Percentiles rank a stretch among this genome's conserved stretches.
These are phyloP conservation scores for Isabelozyma gotoi DNA, from an alignment of 805 yeast genomes.

Conservation along the genomic window DNA sequence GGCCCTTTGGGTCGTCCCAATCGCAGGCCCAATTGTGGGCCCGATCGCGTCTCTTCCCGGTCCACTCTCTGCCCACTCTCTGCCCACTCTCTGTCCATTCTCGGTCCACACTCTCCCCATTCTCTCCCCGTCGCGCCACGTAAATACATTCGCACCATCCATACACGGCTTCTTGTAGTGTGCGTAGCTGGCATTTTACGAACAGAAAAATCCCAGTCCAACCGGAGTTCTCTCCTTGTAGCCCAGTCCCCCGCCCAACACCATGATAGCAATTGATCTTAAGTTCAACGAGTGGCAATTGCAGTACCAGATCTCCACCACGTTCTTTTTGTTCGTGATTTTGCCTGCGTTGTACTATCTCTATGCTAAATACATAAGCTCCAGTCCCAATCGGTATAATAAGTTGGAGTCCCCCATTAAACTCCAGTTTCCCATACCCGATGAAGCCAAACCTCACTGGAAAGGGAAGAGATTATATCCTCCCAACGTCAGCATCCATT, in stretches of 20 bases:
- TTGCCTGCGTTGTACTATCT: slow-evolving; percentile 34
- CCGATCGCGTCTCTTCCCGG: no score
- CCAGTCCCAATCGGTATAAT: slow-evolving; percentile 39
- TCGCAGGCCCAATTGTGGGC: no score
- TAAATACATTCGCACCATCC: background rate
- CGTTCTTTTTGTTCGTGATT: slow-evolving; percentile 40
- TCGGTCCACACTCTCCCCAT: background rate
- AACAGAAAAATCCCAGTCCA: background rate
- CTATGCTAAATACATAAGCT: slow-evolving; percentile 36
- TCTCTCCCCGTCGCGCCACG: background rate
- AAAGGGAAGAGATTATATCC: slow-evolving; percentile 79
- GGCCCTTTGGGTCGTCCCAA: no score
- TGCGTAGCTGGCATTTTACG: background rate
- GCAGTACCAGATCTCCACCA: slow-evolving; percentile 46
- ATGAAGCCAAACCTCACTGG: slow-evolving; percentile 86
- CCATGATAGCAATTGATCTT: slow-evolving; percentile 44
- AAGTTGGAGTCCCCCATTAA: slow-evolving; percentile 45
- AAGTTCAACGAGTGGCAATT: slow-evolving; percentile 39
- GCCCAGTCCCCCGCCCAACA: background rate
- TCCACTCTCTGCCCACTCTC: no score
- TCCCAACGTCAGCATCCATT: slow-evolving; percentile 50
- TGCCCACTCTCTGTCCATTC: no score
- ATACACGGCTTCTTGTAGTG: background rate
- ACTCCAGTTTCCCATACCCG: slow-evolving; percentile 61
- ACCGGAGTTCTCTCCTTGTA: background rate